phyloP scores from a whole-genome alignment of 1,284 basidiomycete species.

The Apiotrichum mycotoxinovorans region DNA sequence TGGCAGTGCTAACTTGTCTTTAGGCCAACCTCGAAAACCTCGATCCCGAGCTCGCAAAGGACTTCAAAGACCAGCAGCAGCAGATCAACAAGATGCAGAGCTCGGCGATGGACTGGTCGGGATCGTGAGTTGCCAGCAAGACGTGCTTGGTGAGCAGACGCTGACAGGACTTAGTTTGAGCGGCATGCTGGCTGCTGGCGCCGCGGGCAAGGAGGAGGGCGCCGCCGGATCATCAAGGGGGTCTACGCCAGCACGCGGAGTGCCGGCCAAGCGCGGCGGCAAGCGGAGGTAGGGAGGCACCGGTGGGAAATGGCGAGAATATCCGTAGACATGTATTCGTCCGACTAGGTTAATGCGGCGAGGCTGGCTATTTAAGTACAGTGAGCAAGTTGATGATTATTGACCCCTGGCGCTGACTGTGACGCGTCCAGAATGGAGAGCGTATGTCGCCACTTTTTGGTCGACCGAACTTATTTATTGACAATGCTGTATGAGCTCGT shows the following conservation, averaged over 20 bases:
- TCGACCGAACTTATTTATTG: too few species aligned
- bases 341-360: background rate
- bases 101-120: constrained; percentile 35
- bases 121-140: constrained; percentile 30
- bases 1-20: constrained; percentile 2
- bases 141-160: background rate
- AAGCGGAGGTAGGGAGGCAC: constrained; percentile 13
- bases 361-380: background rate
- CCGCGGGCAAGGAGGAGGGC: background rate
- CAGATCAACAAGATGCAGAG: constrained; percentile 60
- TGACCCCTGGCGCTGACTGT: too few species aligned
- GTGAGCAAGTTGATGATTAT: too few species aligned
- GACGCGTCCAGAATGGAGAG: too few species aligned
- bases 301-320: too few species aligned
- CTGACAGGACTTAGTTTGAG: constrained; percentile 5
- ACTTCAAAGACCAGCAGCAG: constrained; percentile 65
- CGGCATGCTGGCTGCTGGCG: constrained; percentile 5
- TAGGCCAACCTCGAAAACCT: constrained; percentile 62
- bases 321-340: background rate
- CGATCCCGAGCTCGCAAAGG: constrained; percentile 70
- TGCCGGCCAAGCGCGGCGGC: constrained; percentile 8
- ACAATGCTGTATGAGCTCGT: too few species aligned
- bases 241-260: background rate
- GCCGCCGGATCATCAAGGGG: background rate
- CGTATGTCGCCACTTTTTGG: too few species aligned